Evolutionary conservation across 2,329 filamentous ascomycete species (phyloP).

Genomic region (Aspergillus phoenicis): DNA sequence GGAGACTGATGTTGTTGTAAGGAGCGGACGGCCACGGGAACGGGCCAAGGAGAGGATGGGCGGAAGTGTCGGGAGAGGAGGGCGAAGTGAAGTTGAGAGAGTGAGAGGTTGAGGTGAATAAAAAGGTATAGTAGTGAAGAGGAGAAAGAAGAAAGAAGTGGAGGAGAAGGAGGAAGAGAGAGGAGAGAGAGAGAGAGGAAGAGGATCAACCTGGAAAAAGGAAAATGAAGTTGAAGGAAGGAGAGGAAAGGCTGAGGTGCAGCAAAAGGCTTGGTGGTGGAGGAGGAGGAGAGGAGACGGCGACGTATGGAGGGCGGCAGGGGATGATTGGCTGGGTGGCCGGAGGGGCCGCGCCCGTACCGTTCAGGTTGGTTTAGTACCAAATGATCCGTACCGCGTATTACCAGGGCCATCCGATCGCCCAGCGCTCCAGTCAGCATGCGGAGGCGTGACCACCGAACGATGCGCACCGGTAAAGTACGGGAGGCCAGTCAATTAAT

Average conservation of each 20-base stretch:
- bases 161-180: constrained; percentile 15
- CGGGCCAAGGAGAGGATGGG: constrained; percentile 26
- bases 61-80: constrained; percentile 12
- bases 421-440: constrained; percentile 15
- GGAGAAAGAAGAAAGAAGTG: constrained; percentile 9
- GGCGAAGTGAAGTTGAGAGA: constrained; percentile 15
- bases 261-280: constrained; percentile 16
- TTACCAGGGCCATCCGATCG: constrained; percentile 18
- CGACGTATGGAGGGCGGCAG: constrained; percentile 16
- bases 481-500: constrained; percentile 2
- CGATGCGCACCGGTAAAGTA: constrained; percentile 13
- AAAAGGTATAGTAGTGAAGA: constrained; percentile 11
- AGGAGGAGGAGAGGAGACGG: constrained; percentile 17
- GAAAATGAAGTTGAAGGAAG: constrained; percentile 24
- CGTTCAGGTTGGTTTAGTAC: background rate
- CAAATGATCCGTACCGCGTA: constrained; percentile 15
- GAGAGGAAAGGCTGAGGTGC: constrained; percentile 21
- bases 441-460: constrained; percentile 10
- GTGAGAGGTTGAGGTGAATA: constrained; percentile 12
- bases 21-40: constrained; percentile 43
- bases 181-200: constrained; percentile 17
- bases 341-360: constrained; percentile 9
- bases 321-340: constrained; percentile 13
- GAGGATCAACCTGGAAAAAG: constrained; percentile 21
- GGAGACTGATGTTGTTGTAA: constrained; percentile 29